Evolutionary conservation across 1,284 basidiomycete species (phyloP).

Genomic region (Papiliotrema nemorosa): DNA sequence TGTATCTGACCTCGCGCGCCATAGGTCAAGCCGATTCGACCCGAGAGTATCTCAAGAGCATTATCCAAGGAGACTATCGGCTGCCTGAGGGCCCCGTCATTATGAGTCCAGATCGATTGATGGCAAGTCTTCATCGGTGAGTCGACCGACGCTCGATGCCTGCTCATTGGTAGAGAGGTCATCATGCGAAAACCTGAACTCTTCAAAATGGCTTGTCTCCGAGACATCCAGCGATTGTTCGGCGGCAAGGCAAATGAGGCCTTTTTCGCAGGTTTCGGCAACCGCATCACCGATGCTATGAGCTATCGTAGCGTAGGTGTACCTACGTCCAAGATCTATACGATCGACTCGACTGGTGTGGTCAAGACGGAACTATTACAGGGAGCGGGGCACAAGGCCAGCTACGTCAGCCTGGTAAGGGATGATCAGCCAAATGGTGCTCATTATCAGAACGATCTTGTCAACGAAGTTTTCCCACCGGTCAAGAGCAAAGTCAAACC

Average conservation of each 20-base stretch:
- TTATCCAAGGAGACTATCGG: conserved; percentile 93
- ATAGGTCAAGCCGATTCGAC: conserved; percentile 99
- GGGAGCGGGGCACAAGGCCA: conserved; percentile 90
- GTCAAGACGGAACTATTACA: conserved; percentile 97
- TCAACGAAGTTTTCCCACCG: conserved; percentile 99
- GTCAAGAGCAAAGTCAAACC: conserved; percentile 81
- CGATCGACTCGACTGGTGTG: conserved; percentile 91
- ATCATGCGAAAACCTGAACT: conserved; percentile 98
- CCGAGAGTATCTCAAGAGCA: conserved; percentile 88
- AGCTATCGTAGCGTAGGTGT: conserved; percentile 95
- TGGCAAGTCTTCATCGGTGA: conserved; percentile 90
- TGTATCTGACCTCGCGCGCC: conserved; percentile 96
- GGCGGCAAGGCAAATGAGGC: conserved; percentile 62
- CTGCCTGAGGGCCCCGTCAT: conserved; percentile 97
- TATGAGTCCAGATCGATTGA: conserved; percentile 95
- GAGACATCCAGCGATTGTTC: conserved; percentile 93
- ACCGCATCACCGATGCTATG: conserved; percentile 95
- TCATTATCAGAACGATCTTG: conserved; percentile 80
- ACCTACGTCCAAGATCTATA: conserved; percentile 92
- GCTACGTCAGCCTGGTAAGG: conserved; percentile 41
- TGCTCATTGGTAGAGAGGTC: conserved; percentile 67
- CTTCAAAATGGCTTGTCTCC: conserved; percentile 99
- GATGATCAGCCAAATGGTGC: conserved; percentile 3
- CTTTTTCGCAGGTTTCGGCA: conserved; percentile 98
- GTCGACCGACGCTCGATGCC: conserved; percentile 20